Conservation (phyloP, 306 rosid genomes). For the Oxytropis ochrocephala region DNA sequence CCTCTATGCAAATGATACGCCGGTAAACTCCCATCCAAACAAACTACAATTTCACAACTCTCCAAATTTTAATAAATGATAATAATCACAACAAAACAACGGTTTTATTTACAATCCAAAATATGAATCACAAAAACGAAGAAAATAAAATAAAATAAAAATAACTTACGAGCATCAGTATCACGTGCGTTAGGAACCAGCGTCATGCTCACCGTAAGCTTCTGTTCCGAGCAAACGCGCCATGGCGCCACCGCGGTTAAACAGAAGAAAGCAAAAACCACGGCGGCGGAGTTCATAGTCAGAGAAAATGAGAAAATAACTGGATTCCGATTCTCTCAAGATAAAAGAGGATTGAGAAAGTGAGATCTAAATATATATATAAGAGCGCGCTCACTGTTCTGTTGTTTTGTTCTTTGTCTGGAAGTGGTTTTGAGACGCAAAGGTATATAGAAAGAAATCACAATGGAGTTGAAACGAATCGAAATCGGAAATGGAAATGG, state of each 20-base stretch:
- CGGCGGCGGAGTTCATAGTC: slow-evolving; percentile 21
- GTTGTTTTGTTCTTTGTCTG: slow-evolving; percentile 6
- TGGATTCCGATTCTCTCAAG: slow-evolving; percentile 5
- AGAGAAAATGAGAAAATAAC: neutral
- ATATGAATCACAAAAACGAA: neutral
- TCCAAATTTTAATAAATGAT: neutral
- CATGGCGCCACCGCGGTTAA: slow-evolving; percentile 29
- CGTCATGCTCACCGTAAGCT: slow-evolving; percentile 67
- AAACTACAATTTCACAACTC: slow-evolving; percentile 36
- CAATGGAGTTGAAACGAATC: neutral
- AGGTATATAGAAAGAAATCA: neutral
- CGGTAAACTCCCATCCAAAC: slow-evolving; percentile 96
- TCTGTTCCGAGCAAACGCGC: slow-evolving; percentile 24
- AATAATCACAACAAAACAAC: neutral
- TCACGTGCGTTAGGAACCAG: slow-evolving; percentile 49
- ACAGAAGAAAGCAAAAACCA: slow-evolving; percentile 16
- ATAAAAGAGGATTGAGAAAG: neutral
- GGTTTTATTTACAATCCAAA: too few species aligned
- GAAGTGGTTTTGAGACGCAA: neutral
- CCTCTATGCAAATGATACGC: slow-evolving; percentile 86
- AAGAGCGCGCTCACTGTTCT: neutral
- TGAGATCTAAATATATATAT: neutral
- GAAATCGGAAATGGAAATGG: neutral
- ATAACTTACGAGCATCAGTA: slow-evolving; percentile 61
- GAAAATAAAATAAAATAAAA: neutral